Conservation (phyloP, 169 alveolate genomes). For the Babesia sp. region DNA sequence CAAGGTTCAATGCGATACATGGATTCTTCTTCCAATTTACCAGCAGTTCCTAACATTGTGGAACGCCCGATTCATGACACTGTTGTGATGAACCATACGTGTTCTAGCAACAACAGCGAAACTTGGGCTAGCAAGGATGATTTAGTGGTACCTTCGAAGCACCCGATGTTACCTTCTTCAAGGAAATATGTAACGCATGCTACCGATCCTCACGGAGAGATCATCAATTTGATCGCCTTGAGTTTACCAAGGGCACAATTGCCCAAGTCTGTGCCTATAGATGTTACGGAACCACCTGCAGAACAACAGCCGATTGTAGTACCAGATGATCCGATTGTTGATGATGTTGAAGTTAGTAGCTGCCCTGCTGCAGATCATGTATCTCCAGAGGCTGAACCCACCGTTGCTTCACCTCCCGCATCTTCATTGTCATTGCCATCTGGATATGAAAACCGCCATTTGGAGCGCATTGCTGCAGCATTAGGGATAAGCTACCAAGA, state of each 20-base stretch:
- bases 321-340: neutral
- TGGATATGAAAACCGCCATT: constrained; percentile 16
- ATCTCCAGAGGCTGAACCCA: neutral
- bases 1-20: neutral
- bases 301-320: neutral
- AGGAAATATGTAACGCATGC: neutral
- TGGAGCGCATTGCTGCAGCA: constrained; percentile 43
- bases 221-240: constrained; percentile 31
- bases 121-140: constrained; percentile 51
- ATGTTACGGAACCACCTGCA: neutral
- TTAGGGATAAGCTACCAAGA: constrained; percentile 45
- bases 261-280: neutral
- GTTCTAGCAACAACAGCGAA: neutral
- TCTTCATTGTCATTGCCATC: neutral
- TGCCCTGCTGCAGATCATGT: neutral
- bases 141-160: constrained; percentile 22
- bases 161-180: constrained; percentile 50
- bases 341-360: neutral
- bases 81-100: neutral
- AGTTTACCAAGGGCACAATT: constrained; percentile 24
- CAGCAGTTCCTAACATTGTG: neutral
- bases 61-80: constrained; percentile 1
- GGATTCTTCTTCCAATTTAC: neutral
- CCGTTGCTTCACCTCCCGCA: neutral
- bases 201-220: neutral